These are phyloP conservation scores for Alternaria alternata DNA, from an alignment of 2,329 filamentous ascomycete species.

Conservation along the genomic window DNA sequence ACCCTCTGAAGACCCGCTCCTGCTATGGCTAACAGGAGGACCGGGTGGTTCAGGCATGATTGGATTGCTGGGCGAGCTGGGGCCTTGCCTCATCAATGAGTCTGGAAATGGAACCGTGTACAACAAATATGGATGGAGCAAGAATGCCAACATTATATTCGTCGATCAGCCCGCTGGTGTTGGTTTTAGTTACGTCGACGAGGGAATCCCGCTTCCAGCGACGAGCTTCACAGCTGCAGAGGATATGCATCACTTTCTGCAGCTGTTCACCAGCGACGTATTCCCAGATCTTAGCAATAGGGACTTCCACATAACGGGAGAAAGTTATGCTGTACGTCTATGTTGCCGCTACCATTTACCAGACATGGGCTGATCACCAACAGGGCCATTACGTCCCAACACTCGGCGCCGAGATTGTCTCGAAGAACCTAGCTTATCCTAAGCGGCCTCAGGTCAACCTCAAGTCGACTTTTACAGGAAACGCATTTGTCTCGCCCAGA, in stretches of 20 bases:
- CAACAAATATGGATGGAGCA: constrained; percentile 52
- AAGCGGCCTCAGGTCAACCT: constrained; percentile 54
- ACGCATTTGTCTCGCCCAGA: constrained; percentile 56
- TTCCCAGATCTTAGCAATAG: constrained; percentile 53
- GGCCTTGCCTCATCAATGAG: constrained; percentile 51
- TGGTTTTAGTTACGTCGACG: constrained; percentile 52
- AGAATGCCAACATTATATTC: constrained; percentile 49
- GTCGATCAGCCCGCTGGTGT: constrained; percentile 52
- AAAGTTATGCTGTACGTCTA: constrained; percentile 57
- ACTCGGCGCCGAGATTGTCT: constrained; percentile 55
- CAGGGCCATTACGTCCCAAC: constrained; percentile 60
- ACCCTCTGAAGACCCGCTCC: constrained; percentile 48
- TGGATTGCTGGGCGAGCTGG: constrained; percentile 49
- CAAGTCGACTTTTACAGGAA: constrained; percentile 57
- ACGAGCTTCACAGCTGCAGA: constrained; percentile 56
- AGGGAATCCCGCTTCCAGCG: constrained; percentile 44
- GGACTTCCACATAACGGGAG: constrained; percentile 59
- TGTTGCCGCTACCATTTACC: not conserved
- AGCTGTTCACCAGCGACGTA: constrained; percentile 57
- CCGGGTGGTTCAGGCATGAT: constrained; percentile 50
- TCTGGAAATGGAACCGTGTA: constrained; percentile 49
- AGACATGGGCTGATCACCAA: constrained; percentile 10
- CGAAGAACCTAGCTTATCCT: constrained; percentile 54
- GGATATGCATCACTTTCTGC: constrained; percentile 61
- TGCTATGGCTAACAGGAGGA: constrained; percentile 55